A percentile compares a stretch with the other conserved stretches of the same genome.
These are phyloP conservation scores for Boletus sp. DNA, from an alignment of 768 basidiomycete genomes.

Conservation along the genomic window DNA sequence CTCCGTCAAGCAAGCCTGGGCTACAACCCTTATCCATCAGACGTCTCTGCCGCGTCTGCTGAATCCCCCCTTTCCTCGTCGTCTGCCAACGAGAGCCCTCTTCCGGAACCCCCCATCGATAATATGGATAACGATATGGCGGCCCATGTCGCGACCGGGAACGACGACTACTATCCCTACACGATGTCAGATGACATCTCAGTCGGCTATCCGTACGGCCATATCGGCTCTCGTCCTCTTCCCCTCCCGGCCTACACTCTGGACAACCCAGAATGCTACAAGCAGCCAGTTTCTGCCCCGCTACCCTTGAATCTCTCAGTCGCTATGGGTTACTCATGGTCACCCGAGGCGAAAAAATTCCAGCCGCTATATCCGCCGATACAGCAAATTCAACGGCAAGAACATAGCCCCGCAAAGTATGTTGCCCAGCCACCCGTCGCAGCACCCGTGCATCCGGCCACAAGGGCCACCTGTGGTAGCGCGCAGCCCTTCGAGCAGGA, in stretches of 20 bases:
- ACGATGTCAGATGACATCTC: slow-evolving; percentile 24
- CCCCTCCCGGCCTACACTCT: slow-evolving; percentile 23
- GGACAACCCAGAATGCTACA: slow-evolving; percentile 28
- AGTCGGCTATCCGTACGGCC: slow-evolving; percentile 22
- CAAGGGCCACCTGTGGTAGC: slow-evolving; percentile 13
- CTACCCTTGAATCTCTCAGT: slow-evolving; percentile 32
- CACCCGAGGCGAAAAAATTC: slow-evolving; percentile 34
- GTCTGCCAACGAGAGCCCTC: slow-evolving; percentile 40
- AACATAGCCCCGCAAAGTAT: slow-evolving; percentile 23
- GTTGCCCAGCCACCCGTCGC: slow-evolving; percentile 12
- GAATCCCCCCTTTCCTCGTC: slow-evolving; percentile 42
- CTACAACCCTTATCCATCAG: slow-evolving; percentile 39
- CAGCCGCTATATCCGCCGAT: slow-evolving; percentile 36
- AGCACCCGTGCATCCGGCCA: slow-evolving; percentile 9
- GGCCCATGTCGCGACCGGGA: slow-evolving; percentile 22
- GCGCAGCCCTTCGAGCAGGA: slow-evolving; percentile 24
- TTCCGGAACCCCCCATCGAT: slow-evolving; percentile 38
- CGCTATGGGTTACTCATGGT: slow-evolving; percentile 34
- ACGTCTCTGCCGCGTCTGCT: slow-evolving; percentile 34
- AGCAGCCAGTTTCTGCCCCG: slow-evolving; percentile 34
- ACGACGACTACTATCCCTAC: slow-evolving; percentile 32
- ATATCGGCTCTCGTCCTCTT: slow-evolving; percentile 22
- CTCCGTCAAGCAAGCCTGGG: slow-evolving; percentile 17
- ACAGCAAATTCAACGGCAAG: slow-evolving; percentile 30
- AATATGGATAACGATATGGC: slow-evolving; percentile 30